Base-by-base conservation (phyloP, 306 rosid genomes). In the Pterocarpus santalinus region DNA sequence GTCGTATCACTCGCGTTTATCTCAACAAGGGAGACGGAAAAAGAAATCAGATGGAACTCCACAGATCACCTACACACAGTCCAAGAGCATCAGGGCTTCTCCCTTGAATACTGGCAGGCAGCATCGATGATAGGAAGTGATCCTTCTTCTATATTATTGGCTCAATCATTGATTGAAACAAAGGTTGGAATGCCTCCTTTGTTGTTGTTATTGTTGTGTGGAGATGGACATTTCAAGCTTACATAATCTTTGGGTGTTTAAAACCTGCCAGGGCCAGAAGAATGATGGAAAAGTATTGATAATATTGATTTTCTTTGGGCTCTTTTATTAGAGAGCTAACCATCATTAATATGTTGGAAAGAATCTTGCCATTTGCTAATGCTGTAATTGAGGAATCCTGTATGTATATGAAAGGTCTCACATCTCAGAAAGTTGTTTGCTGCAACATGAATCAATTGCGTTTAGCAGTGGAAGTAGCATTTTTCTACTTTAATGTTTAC, bases 21-120 rank as follows among this genome's bases (percentile, higher is more conserved):
- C 97, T 58, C 93, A 90, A 57, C 98, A 92, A 85, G 98, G 91
- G 73, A 84, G 97, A 73, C 85, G 97, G 41, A 94, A 83, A 91
- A 95, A 91, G 89, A 95, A 86, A 76, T 69, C 90, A 0, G 97
- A 91, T 55, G 97, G 94, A 81, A 81, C 89, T 49, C 92, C 91
- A 44, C 97, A 91, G 73, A 85, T 91, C 80, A 81, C 91, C 14
- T 86, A 85, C 86, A 75, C 89, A 10, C 97, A 86, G 56, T 88
- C 97, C 80, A 91, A 85, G 81, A 92, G 87, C 89, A 87, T 92
- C 81, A 90, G 94, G 77, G 94, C 89, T 34, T 90, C 97, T 63
- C 95, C 98, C 61, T 80, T 92, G 83, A 91, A 90, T 63, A 81
- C 91, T 1, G 87, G 97, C 49, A 92, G 86, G 85, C 92, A 92